Base-by-base conservation (phyloP, 208 protist species). In the Angomonas ambiguus region DNA sequence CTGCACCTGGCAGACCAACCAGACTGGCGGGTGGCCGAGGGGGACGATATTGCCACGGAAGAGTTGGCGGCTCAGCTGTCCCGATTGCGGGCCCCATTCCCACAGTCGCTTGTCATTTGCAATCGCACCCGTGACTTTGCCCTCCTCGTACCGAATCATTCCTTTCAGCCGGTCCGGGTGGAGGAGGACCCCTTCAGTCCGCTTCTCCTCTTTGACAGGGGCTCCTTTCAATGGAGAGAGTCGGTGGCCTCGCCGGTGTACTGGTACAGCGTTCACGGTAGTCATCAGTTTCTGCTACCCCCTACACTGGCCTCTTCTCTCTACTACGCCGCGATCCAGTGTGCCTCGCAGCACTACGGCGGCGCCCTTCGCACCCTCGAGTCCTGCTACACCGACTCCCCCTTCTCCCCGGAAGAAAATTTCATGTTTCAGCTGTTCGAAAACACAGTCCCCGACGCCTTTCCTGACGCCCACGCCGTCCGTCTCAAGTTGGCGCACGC, bases 291-390 rank as follows among this genome's bases (percentile, higher is more conserved):
- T 69, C 66, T 98, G 11, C 73, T 90, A 32, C 80, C 93, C 13
- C 81, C 83, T 5, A 91, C 86, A n/a, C 80, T 98, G 28, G 74
- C 78, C 20, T 92, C 96, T 3, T 85, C 92, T 13, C 82, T 98
- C 13, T 98, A 98, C 78, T 93, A 97, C 28, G 74, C 94, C 28
- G 85, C 95, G 24, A 75, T 97, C 58, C 87, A 94, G 67, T 92
- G 94, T 61, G 83, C 96, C 41, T 84, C 88, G 64, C 76, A 85
- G 55, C 77, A 96, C 71, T 97, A 97, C 76, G 67, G 63, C 31
- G 80, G 59, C 4, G 83, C 88, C n/a, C 83, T 96, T 71, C 78
- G 82, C 42, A 83, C 94, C 0, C 56, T 88, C 6, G 86, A 93
- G 64, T 75, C 87, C 25, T 87, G 84, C 70, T 91, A 85, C 75